Evolutionary conservation across 2,329 filamentous ascomycete species (phyloP).

Genomic region (Blastomyces silverae): DNA sequence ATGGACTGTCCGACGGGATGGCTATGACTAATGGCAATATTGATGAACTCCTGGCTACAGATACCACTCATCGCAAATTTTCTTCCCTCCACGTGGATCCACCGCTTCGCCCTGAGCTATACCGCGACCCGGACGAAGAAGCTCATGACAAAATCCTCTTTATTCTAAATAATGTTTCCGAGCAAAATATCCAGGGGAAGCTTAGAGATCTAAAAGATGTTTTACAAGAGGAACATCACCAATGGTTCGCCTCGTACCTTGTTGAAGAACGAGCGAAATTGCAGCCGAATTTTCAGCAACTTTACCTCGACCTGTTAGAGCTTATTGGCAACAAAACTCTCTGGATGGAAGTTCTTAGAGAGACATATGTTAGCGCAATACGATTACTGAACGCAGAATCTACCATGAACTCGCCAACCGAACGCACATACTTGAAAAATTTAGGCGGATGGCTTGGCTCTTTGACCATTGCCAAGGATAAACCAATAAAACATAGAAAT

Average conservation of each 20-base stretch:
- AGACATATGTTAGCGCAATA: slow-evolving; percentile 82
- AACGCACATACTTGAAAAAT: slow-evolving; percentile 85
- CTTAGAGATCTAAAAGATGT: slow-evolving; percentile 72
- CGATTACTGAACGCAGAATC: slow-evolving; percentile 85
- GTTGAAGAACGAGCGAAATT: slow-evolving; percentile 95
- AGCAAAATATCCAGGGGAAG: slow-evolving; percentile 78
- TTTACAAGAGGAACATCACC: slow-evolving; percentile 72
- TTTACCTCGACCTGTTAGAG: slow-evolving; percentile 84
- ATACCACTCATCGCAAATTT: slow-evolving; percentile 65
- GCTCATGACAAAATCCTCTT: slow-evolving; percentile 92
- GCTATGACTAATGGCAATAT: slow-evolving; percentile 61
- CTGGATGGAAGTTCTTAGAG: slow-evolving; percentile 83
- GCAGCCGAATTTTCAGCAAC: slow-evolving; percentile 90
- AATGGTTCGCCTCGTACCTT: slow-evolving; percentile 93
- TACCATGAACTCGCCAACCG: slow-evolving; percentile 74
- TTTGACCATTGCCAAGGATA: slow-evolving; percentile 84
- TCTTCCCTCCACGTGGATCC: slow-evolving; percentile 69
- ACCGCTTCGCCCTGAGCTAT: slow-evolving; percentile 55
- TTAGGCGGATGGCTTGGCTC: slow-evolving; percentile 90
- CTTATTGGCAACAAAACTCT: slow-evolving; percentile 71
- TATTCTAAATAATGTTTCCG: slow-evolving; percentile 91
- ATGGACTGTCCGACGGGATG: slow-evolving; percentile 41
- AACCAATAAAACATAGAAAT: slow-evolving; percentile 92
- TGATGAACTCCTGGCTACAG: slow-evolving; percentile 55
- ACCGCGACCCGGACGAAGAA: slow-evolving; percentile 76